phyloP scores from a whole-genome alignment of 306 rosid genomes.

The Coriaria nepalensis region DNA sequence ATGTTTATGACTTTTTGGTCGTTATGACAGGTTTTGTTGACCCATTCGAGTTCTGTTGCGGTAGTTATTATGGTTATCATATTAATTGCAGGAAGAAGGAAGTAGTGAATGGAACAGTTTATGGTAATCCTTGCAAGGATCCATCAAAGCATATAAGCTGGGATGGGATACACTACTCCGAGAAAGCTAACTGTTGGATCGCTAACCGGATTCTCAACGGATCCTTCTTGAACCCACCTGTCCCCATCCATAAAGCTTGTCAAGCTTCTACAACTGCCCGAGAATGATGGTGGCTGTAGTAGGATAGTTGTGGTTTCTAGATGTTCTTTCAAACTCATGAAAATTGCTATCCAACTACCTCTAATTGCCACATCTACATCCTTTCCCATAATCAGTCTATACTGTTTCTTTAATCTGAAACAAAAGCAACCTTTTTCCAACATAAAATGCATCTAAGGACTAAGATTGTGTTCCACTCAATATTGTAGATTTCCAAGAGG shows the following conservation, averaged over 20 bases:
- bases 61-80: conserved; percentile 57
- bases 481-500: conserved; percentile 16
- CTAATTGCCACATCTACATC: neutral
- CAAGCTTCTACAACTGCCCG: conserved; percentile 4
- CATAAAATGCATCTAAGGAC: too few species aligned
- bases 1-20: conserved; percentile 1
- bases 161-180: conserved; percentile 87
- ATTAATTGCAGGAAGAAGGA: conserved; percentile 52
- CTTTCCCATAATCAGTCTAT: too few species aligned
- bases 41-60: conserved; percentile 77
- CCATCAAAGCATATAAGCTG: conserved; percentile 64
- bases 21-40: conserved; percentile 52
- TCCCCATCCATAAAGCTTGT: conserved; percentile 51
- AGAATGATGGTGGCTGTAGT: neutral
- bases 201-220: conserved; percentile 43
- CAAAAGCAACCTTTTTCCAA: too few species aligned
- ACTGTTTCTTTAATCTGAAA: too few species aligned
- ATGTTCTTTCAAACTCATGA: conserved; percentile 11
- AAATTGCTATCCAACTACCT: neutral
- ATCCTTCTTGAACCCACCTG: conserved; percentile 53
- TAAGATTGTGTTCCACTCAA: conserved; percentile 1
- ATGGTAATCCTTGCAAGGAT: conserved; percentile 58
- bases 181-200: conserved; percentile 57
- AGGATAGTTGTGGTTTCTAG: neutral
- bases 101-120: conserved; percentile 52